Conservation (phyloP, 371 early-diverging fungal genomes). For the Sporodiniella umbellata region DNA sequence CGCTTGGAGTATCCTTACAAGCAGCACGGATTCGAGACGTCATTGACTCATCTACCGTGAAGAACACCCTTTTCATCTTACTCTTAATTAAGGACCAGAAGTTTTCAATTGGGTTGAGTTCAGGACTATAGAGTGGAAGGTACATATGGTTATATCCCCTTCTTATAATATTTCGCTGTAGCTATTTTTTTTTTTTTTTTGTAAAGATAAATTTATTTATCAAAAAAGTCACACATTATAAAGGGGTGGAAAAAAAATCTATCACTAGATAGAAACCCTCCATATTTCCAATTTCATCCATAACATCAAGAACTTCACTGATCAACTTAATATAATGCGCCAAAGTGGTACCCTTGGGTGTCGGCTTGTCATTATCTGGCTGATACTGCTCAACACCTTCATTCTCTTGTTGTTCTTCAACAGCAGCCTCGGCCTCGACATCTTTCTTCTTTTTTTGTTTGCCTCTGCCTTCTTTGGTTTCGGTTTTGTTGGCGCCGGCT, state of each 20-base stretch:
- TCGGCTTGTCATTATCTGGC: constrained; percentile 7
- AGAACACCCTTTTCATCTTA: constrained; percentile 2
- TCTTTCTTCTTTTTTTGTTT: constrained; percentile 4
- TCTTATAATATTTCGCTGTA: background rate
- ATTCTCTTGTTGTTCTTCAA: constrained; percentile 26
- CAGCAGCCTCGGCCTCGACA: background rate
- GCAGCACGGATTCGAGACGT: constrained; percentile 1
- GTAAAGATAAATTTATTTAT: too few relatives aligned
- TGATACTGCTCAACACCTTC: constrained; percentile 48
- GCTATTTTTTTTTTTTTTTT: background rate
- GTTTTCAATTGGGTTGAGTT: constrained; percentile 6
- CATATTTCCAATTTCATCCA: constrained; percentile 1
- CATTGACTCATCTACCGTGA: background rate
- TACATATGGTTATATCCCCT: constrained; percentile 8
- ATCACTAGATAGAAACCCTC: constrained; percentile 15
- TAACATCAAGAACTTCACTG: constrained; percentile 2
- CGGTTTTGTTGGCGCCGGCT: background rate
- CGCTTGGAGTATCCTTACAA: background rate
- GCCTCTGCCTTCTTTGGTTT: constrained; percentile 3
- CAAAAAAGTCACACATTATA: too few relatives aligned
- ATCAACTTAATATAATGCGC: constrained; percentile 3
- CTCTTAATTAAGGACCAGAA: constrained; percentile 2
- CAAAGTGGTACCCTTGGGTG: constrained; percentile 4
- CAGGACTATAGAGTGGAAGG: constrained; percentile 6
- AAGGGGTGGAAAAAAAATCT: constrained; percentile 9